Conservation (phyloP, 441 rosid species). For the Populus hybrid region DNA sequence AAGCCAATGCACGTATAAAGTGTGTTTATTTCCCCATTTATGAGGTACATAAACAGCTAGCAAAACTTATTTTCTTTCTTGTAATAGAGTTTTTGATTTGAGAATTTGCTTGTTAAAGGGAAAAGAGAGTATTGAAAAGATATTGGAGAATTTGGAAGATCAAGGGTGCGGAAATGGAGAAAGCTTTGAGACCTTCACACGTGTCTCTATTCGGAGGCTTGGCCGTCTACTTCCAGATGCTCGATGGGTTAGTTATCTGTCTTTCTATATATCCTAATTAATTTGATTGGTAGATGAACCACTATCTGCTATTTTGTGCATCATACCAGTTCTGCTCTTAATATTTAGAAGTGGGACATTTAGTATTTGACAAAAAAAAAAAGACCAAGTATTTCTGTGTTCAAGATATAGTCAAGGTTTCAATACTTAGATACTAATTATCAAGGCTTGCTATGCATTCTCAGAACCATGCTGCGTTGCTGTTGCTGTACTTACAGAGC, state of each 20-base stretch:
- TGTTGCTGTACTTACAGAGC: not conserved
- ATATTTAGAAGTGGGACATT: not conserved
- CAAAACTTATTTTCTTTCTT: not conserved
- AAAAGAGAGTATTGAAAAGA: constrained; percentile 51
- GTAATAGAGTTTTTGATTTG: not conserved
- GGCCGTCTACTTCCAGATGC: constrained; percentile 88
- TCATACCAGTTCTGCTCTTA: not conserved
- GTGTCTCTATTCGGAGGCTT: constrained; percentile 63
- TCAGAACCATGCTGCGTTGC: not conserved
- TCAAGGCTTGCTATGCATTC: not conserved
- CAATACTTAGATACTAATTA: not conserved
- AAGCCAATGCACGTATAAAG: constrained; percentile 71
- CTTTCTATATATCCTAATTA: not conserved
- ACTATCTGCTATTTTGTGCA: not conserved
- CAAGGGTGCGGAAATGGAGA: constrained; percentile 39
- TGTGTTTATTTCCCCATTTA: constrained; percentile 63
- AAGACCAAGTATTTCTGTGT: not conserved
- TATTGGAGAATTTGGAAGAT: constrained; percentile 45
- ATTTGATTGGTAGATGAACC: not conserved
- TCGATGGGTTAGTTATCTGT: constrained; percentile 61
- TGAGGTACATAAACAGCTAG: constrained; percentile 35
- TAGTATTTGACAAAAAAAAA: not conserved
- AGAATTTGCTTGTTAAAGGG: constrained; percentile 42
- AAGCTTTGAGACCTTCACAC: constrained; percentile 47
- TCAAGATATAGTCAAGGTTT: not conserved